phyloP scores from a whole-genome alignment of 805 yeast genomes.

The Yarrowia yakushimensis region DNA sequence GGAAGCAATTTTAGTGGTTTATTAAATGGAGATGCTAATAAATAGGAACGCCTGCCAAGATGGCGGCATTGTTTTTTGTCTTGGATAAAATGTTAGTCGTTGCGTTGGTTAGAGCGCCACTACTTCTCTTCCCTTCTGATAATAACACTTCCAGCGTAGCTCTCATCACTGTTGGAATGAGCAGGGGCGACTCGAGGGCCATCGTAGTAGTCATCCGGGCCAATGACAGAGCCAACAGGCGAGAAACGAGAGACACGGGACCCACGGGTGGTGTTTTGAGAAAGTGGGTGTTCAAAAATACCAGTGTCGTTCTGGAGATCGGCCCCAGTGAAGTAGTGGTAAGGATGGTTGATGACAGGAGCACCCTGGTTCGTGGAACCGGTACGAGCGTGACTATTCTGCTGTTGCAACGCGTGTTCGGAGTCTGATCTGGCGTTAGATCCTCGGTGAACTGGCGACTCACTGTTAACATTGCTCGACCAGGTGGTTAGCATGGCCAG shows the following conservation, averaged over 20 bases:
- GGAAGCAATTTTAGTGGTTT: background rate
- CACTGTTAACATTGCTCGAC: slow-evolving; percentile 16
- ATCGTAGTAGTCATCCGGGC: slow-evolving; percentile 8
- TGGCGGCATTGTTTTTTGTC: background rate
- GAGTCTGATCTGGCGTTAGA: slow-evolving; percentile 4
- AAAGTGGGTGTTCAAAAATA: slow-evolving; percentile 1
- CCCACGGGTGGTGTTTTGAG: background rate
- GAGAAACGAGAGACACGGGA: slow-evolving; percentile 13
- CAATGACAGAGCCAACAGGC: slow-evolving; percentile 9
- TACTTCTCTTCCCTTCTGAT: slow-evolving; percentile 10
- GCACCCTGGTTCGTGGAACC: slow-evolving; percentile 3
- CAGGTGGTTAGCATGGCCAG: slow-evolving; percentile 5
- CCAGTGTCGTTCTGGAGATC: slow-evolving; percentile 19
- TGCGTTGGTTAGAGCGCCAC: background rate
- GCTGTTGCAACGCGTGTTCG: slow-evolving; percentile 6
- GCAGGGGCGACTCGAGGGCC: background rate
- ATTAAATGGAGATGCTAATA: slow-evolving; percentile 9
- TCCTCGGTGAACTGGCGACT: slow-evolving; percentile 15
- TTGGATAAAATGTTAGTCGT: slow-evolving; percentile 1
- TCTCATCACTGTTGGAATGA: background rate
- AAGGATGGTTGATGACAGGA: slow-evolving; percentile 5
- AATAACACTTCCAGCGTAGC: slow-evolving; percentile 21
- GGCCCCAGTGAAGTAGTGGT: slow-evolving; percentile 3
- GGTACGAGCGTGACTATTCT: background rate
- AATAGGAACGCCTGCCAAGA: background rate